phyloP scores from a whole-genome alignment of 306 rosid species.

The Pachyrhizus erosus region DNA sequence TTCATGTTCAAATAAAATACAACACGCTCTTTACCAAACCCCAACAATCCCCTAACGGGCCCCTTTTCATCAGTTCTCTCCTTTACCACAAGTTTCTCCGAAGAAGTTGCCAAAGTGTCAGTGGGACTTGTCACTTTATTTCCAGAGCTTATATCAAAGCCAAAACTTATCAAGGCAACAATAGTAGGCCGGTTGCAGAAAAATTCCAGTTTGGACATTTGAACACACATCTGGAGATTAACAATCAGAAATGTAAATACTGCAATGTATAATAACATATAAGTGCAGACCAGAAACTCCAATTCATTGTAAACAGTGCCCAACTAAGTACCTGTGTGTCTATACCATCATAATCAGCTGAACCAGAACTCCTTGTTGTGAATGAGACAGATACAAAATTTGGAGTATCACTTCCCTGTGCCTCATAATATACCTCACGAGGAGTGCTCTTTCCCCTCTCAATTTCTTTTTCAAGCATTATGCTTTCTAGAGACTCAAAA shows the following conservation, averaged over 20 bases:
- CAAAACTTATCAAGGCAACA: constrained; percentile 85
- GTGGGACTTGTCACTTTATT: constrained; percentile 45
- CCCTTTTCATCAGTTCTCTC: constrained; percentile 78
- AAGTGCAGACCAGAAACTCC: constrained; percentile 32
- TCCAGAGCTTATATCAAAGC: constrained; percentile 75
- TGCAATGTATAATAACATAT: constrained; percentile 21
- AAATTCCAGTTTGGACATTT: constrained; percentile 89
- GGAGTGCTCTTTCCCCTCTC: constrained; percentile 60
- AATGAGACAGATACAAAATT: constrained; percentile 77
- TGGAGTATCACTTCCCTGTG: constrained; percentile 70
- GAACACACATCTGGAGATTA: constrained; percentile 80
- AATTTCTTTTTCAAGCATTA: constrained; percentile 63
- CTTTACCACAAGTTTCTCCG: constrained; percentile 55
- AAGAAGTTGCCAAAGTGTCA: constrained; percentile 45
- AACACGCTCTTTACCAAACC: constrained; percentile 87
- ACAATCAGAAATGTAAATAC: constrained; percentile 41
- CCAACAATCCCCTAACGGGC: constrained; percentile 83
- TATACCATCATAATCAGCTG: constrained; percentile 83
- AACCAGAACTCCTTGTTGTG: constrained; percentile 70
- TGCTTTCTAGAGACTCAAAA: constrained; percentile 61
- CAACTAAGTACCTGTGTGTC: constrained; percentile 83
- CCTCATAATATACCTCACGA: constrained; percentile 75
- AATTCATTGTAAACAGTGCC: constrained; percentile 34
- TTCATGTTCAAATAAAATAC: constrained; percentile 86
- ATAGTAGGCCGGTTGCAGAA: constrained; percentile 93